Evolutionary conservation across 768 basidiomycete species (phyloP), one percentile per base, ranked within the genome.

Genomic region (Clitopilus hobsonii): DNA sequence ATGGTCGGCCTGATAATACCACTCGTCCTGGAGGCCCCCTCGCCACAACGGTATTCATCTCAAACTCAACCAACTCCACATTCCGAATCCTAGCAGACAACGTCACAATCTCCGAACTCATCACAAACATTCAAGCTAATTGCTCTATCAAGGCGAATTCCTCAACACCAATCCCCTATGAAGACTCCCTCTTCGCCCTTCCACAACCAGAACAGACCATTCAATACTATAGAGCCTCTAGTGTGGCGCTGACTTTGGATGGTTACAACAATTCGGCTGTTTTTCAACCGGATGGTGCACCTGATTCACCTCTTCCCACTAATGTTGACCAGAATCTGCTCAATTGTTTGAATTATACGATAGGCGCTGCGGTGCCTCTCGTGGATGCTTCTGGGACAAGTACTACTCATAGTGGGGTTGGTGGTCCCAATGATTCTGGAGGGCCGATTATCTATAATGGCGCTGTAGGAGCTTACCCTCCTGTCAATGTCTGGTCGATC

Each of bases 151-250:
- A 61, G 38, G 56, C 54, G 13, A 53, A 61, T 11, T 38, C 27
- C 22, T 47, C 62, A 6, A 60, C 63, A 47, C 29, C 60, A 5
- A 49, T 64, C 13, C 20, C 13, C 23, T 38, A 38, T 24, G 20
- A 13, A 29, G 38, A 22, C 26, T 38, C 24, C 32, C 22, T 26
- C 41, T 23, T 2, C 24, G 24, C 22, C 25, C 26, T 51, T 24
- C 18, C 38, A 52, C 38, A 45, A 32, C 27, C 28, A 45, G 38
- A 38, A 36, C 76, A 84, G 60, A 77, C 73, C 0, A 61, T 86
- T n/a, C 80, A 86, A 54, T 88, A 87, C 64, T 88, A 82, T 60
- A 81, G 86, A 24, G 79, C 82, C 3, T 83, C 81, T 61, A 84
- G 78, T 51, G 72, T 84, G 27, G 79, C 75, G 1, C 72, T 87